These are phyloP conservation scores for Ramaria sp. DNA, from an alignment of 768 basidiomycete species.

Conservation along the genomic window DNA sequence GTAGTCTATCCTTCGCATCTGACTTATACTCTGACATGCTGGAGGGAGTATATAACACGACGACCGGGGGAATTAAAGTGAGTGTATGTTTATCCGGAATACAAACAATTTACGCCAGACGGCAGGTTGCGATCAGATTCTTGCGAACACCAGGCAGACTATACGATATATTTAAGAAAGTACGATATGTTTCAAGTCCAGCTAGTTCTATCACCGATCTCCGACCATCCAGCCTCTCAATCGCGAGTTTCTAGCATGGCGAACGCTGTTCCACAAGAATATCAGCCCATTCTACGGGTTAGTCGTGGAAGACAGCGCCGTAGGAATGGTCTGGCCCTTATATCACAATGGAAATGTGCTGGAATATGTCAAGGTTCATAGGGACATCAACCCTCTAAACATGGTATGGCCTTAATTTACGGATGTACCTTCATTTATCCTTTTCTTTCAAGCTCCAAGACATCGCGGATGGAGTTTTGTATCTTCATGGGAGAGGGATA, in stretches of 20 bases:
- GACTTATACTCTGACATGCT: not conserved
- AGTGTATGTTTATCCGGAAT: not conserved
- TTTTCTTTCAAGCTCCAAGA: not conserved
- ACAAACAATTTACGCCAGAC: not conserved
- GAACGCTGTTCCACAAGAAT: not conserved
- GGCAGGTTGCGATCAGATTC: not conserved
- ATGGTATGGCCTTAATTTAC: not conserved
- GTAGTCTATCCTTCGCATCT: not conserved
- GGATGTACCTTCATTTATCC: not conserved
- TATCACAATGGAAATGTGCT: not conserved
- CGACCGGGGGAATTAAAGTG: not conserved
- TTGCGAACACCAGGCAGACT: not conserved
- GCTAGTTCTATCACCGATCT: not conserved
- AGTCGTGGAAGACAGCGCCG: not conserved
- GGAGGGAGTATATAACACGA: not conserved
- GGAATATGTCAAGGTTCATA: not conserved
- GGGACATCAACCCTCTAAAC: not conserved
- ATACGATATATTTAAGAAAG: not conserved
- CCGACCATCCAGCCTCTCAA: not conserved
- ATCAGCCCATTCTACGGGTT: constrained; percentile 3
- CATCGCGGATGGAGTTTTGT: not conserved
- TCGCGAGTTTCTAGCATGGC: not conserved
- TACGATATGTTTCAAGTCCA: not conserved
- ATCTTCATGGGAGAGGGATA: not conserved
- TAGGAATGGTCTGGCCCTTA: not conserved